Percentiles rank a stretch among this genome's conserved stretches.
phyloP scores from a whole-genome alignment of 2,329 filamentous ascomycete genomes.

The Aureobasidium melanogenum region DNA sequence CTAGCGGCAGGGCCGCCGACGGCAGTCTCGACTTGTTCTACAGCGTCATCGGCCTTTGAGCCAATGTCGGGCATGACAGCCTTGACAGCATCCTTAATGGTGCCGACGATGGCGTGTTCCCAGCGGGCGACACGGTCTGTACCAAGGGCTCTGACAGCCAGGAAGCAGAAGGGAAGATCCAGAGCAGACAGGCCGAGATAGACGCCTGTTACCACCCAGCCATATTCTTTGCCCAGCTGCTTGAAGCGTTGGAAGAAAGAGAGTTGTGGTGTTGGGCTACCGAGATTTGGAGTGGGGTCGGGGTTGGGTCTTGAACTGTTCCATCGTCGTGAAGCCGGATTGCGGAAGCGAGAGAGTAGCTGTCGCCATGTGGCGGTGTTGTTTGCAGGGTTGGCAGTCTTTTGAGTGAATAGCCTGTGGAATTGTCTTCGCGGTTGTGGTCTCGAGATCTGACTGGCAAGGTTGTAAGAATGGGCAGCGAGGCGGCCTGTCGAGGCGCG shows the following conservation, averaged over 20 bases:
- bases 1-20: slow-evolving; percentile 28
- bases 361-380: slow-evolving; percentile 4
- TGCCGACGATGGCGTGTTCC: slow-evolving; percentile 60
- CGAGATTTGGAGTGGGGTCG: slow-evolving; percentile 28
- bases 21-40: slow-evolving; percentile 15
- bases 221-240: slow-evolving; percentile 84
- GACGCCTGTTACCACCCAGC: slow-evolving; percentile 86
- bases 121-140: slow-evolving; percentile 73
- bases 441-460: not conserved
- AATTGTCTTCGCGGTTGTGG: not conserved
- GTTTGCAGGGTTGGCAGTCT: not conserved
- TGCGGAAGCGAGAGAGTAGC: not conserved
- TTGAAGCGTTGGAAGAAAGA: slow-evolving; percentile 58
- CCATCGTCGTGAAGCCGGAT: slow-evolving; percentile 21
- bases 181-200: slow-evolving; percentile 75
- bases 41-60: slow-evolving; percentile 26
- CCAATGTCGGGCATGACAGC: slow-evolving; percentile 37
- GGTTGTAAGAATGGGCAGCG: not conserved
- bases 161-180: slow-evolving; percentile 92
- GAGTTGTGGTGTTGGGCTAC: slow-evolving; percentile 16
- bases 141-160: slow-evolving; percentile 73
- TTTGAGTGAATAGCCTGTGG: not conserved
- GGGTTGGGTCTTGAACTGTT: slow-evolving; percentile 28
- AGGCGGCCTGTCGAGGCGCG: not conserved
- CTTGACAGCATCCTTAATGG: slow-evolving; percentile 51